These are phyloP conservation scores for Populus tomentosa DNA, from an alignment of 441 rosid genomes.

Conservation along the genomic window DNA sequence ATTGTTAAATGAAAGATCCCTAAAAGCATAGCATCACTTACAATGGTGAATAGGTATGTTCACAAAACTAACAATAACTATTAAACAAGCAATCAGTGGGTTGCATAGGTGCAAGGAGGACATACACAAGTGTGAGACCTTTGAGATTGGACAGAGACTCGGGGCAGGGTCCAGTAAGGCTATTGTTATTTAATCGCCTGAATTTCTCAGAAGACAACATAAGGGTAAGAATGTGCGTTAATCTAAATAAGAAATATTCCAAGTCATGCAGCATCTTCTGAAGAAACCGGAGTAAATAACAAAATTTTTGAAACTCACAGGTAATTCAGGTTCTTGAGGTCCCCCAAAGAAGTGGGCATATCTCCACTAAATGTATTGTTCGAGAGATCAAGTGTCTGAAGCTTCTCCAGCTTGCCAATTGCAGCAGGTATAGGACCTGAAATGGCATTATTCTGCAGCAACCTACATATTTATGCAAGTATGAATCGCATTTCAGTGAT, in stretches of 20 bases:
- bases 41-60: slow-evolving; percentile 4
- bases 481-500: background rate
- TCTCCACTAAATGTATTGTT: slow-evolving; percentile 66
- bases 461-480: slow-evolving; percentile 40
- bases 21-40: slow-evolving; percentile 28
- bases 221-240: slow-evolving; percentile 13
- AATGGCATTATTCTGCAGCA: slow-evolving; percentile 89
- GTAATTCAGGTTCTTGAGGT: slow-evolving; percentile 68
- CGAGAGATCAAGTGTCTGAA: slow-evolving; percentile 86
- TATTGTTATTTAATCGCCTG: slow-evolving; percentile 94
- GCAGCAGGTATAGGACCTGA: slow-evolving; percentile 70
- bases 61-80: background rate
- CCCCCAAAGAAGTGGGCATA: slow-evolving; percentile 71
- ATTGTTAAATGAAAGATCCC: slow-evolving; percentile 87
- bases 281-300: background rate
- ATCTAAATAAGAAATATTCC: background rate
- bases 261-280: background rate
- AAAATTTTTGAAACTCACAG: slow-evolving; percentile 43
- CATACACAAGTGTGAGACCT: slow-evolving; percentile 82
- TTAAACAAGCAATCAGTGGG: background rate
- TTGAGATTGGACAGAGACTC: slow-evolving; percentile 64
- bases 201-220: slow-evolving; percentile 19
- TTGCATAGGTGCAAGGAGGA: slow-evolving; percentile 6
- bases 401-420: slow-evolving; percentile 76
- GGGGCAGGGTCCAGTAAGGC: slow-evolving; percentile 72